phyloP scores from a whole-genome alignment of 805 yeast species.

The Priceomyces medius region DNA sequence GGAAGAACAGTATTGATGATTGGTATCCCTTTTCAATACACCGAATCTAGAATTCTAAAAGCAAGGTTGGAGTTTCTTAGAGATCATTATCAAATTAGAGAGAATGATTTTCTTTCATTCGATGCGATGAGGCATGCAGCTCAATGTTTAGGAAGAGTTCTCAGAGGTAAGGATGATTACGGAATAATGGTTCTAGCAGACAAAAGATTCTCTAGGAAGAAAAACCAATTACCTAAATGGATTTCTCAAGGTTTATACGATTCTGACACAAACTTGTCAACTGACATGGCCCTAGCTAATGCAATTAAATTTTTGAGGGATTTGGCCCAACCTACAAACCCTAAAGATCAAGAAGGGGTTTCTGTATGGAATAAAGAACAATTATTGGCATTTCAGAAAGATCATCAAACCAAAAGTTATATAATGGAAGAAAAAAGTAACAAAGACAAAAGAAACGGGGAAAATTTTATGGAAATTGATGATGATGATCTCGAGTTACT shows the following conservation, averaged over 20 bases:
- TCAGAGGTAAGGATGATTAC: constrained; percentile 97
- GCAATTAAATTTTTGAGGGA: constrained; percentile 90
- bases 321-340: constrained; percentile 90
- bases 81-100: constrained; percentile 89
- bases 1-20: constrained; percentile 98
- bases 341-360: constrained; percentile 88
- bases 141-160: constrained; percentile 94
- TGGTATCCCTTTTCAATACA: constrained; percentile 98
- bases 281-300: constrained; percentile 95
- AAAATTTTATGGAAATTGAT: constrained; percentile 46
- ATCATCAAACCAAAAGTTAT: constrained; percentile 34
- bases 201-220: constrained; percentile 82
- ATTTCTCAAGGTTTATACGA: constrained; percentile 89
- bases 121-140: constrained; percentile 99
- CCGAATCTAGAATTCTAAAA: constrained; percentile 92
- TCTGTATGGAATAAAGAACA: constrained; percentile 88
- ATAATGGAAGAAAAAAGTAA: constrained; percentile 11
- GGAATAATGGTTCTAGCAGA: constrained; percentile 99
- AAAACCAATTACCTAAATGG: constrained; percentile 93
- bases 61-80: constrained; percentile 92
- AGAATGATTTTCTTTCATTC: constrained; percentile 91
- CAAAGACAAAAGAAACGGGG: constrained; percentile 20
- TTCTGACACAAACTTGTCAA: constrained; percentile 87
- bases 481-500: constrained; percentile 44
- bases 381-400: constrained; percentile 55